phyloP scores from a whole-genome alignment of 106 monocot genomes.

The Xerophyta viscosa region DNA sequence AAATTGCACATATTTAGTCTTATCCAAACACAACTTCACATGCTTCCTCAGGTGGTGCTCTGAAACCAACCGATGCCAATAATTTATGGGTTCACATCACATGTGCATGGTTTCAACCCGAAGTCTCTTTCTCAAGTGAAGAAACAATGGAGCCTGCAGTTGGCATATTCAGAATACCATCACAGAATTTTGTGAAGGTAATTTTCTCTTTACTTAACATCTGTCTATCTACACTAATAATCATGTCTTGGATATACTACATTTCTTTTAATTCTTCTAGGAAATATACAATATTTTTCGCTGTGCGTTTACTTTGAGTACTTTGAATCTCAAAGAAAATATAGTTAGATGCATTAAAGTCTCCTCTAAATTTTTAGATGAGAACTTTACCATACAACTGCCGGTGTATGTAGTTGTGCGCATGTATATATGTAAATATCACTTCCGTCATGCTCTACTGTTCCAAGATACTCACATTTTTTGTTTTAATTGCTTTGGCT shows the following conservation, averaged over 20 bases:
- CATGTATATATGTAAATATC: too few relatives aligned
- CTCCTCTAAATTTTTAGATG: too few relatives aligned
- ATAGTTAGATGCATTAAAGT: too few relatives aligned
- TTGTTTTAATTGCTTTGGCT: background rate
- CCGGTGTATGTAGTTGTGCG: too few relatives aligned
- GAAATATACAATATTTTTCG: too few relatives aligned
- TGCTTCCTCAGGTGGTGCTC: constrained; percentile 62
- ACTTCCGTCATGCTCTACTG: background rate
- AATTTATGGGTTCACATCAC: constrained; percentile 90
- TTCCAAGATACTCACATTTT: background rate
- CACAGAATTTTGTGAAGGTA: constrained; percentile 79
- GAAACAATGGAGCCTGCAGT: constrained; percentile 93
- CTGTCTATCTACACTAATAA: too few relatives aligned
- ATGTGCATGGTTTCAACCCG: constrained; percentile 96
- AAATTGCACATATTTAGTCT: too few relatives aligned
- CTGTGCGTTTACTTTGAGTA: too few relatives aligned
- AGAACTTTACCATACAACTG: too few relatives aligned
- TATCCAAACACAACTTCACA: background rate
- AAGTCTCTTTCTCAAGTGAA: constrained; percentile 74
- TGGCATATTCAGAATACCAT: constrained; percentile 68
- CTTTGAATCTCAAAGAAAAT: too few relatives aligned
- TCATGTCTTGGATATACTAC: too few relatives aligned
- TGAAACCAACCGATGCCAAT: constrained; percentile 80
- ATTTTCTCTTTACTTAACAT: background rate
- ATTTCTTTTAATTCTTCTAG: too few relatives aligned